A percentile compares a stretch with the other conserved stretches of the same genome.
These are phyloP conservation scores for Omphalotus guepiniiformis DNA, from an alignment of 768 basidiomycete species.

Conservation along the genomic window DNA sequence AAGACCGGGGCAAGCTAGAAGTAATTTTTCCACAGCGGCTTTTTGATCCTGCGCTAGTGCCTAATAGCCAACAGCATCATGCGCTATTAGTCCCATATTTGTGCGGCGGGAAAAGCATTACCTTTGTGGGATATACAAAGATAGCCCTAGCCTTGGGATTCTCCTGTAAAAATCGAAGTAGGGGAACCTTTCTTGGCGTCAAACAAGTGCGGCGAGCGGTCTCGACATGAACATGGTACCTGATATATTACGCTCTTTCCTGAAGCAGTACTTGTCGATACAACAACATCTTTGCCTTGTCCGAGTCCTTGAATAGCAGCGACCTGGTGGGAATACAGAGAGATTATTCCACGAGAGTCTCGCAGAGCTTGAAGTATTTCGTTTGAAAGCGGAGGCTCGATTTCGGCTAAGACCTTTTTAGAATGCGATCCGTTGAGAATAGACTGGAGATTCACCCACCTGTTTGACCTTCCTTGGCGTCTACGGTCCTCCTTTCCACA, in stretches of 20 bases:
- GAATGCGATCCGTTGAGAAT: not conserved
- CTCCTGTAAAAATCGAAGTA: constrained; percentile 61
- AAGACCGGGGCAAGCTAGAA: constrained; percentile 58
- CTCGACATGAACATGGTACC: constrained; percentile 39
- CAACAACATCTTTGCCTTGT: constrained; percentile 66
- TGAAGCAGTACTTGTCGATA: constrained; percentile 87
- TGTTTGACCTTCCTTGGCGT: constrained; percentile 45
- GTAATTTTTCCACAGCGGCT: constrained; percentile 60
- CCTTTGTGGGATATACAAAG: constrained; percentile 89
- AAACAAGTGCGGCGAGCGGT: not conserved
- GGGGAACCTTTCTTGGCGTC: constrained; percentile 50
- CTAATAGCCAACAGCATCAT: constrained; percentile 35
- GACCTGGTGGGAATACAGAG: constrained; percentile 66
- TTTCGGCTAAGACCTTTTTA: constrained; percentile 9
- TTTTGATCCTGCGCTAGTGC: constrained; percentile 89
- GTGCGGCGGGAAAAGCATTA: constrained; percentile 16
- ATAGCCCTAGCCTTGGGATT: constrained; percentile 64
- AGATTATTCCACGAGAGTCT: constrained; percentile 53
- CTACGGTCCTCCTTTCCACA: constrained; percentile 46
- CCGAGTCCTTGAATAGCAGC: constrained; percentile 63
- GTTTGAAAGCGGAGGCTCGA: constrained; percentile 56
- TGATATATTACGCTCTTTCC: constrained; percentile 89
- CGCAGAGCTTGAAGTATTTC: constrained; percentile 51
- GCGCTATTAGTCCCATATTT: not conserved
- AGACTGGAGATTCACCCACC: constrained; percentile 35